phyloP scores from a whole-genome alignment of 2,329 filamentous ascomycete genomes.

The Ustulina deusta region DNA sequence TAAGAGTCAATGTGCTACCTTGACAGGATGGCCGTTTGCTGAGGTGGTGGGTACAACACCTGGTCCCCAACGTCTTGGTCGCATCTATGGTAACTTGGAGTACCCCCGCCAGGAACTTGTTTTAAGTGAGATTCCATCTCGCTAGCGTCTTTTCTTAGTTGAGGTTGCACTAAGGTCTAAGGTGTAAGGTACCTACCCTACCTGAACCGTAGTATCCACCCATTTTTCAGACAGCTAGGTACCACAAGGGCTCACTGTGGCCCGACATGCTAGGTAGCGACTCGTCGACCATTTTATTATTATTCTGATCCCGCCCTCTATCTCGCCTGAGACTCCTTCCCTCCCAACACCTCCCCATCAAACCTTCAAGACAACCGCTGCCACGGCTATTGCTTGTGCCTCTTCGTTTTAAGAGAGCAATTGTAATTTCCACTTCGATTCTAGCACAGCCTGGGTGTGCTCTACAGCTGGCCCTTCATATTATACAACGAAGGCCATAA shows the following conservation, averaged over 20 bases:
- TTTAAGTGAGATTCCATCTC: slow-evolving; percentile 14
- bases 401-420: slow-evolving; percentile 31
- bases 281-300: slow-evolving; percentile 37
- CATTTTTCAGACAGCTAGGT: slow-evolving; percentile 17
- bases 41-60: slow-evolving; percentile 31
- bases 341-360: slow-evolving; percentile 26
- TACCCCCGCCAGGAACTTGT: neutral
- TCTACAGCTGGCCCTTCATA: slow-evolving; percentile 19
- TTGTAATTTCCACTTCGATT: slow-evolving; percentile 31
- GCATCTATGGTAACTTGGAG: neutral
- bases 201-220: slow-evolving; percentile 21
- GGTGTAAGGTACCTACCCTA: slow-evolving; percentile 21
- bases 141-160: slow-evolving; percentile 11
- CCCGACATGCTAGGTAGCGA: slow-evolving; percentile 22
- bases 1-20: slow-evolving; percentile 2
- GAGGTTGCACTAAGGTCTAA: neutral
- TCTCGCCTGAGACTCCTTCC: slow-evolving; percentile 23
- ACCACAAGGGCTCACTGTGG: slow-evolving; percentile 17
- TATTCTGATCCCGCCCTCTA: slow-evolving; percentile 29
- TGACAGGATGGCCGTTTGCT: slow-evolving; percentile 19
- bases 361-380: slow-evolving; percentile 18
- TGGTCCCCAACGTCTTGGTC: slow-evolving; percentile 25
- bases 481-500: slow-evolving; percentile 13
- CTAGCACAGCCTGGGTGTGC: slow-evolving; percentile 20
- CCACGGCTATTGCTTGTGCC: slow-evolving; percentile 29